Evolutionary conservation across 345 rosid species (phyloP).

Genomic region (Euphorbia lathyris): DNA sequence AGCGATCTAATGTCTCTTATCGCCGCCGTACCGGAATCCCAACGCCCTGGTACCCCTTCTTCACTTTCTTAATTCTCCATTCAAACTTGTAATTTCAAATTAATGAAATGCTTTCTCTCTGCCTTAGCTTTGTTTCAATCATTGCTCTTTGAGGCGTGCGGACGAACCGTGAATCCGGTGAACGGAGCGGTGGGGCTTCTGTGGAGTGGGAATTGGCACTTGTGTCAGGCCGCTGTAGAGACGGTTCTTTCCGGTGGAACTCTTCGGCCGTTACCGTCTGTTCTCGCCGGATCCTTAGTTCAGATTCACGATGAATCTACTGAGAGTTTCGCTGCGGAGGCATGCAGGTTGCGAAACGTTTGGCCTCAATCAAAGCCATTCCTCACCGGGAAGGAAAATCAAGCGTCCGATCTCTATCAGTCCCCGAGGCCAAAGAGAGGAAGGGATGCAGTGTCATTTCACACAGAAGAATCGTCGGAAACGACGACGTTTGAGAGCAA

Average conservation of each 20-base stretch:
- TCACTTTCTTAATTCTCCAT: no score
- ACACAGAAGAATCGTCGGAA: slow-evolving; percentile 36
- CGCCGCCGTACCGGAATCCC: slow-evolving; percentile 51
- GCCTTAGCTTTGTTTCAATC: slow-evolving; percentile 53
- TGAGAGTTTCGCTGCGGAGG: slow-evolving; percentile 19
- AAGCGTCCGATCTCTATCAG: slow-evolving; percentile 28
- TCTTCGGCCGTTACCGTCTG: slow-evolving; percentile 34
- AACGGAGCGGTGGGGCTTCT: slow-evolving; percentile 59
- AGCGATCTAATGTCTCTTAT: slow-evolving; percentile 44
- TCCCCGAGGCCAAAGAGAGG: slow-evolving; percentile 25
- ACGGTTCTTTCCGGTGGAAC: slow-evolving; percentile 47
- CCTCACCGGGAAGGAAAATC: slow-evolving; percentile 22
- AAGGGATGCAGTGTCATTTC: slow-evolving; percentile 31
- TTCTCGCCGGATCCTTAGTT: slow-evolving; percentile 17
- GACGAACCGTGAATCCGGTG: slow-evolving; percentile 60
- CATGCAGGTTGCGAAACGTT: slow-evolving; percentile 9
- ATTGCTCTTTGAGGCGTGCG: slow-evolving; percentile 57
- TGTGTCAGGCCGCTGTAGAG: slow-evolving; percentile 52
- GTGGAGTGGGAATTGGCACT: slow-evolving; percentile 56
- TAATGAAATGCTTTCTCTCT: not conserved
- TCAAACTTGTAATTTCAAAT: no score
- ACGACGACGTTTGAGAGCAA: slow-evolving; percentile 33
- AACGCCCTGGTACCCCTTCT: slow-evolving; percentile 42
- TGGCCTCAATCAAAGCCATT: slow-evolving; percentile 25
- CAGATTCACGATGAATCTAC: slow-evolving; percentile 31